Evolutionary conservation across 179 eudicot genomes (phyloP), one percentile per base, ranked within the genome.

Genomic region (Silene vulgaris): DNA sequence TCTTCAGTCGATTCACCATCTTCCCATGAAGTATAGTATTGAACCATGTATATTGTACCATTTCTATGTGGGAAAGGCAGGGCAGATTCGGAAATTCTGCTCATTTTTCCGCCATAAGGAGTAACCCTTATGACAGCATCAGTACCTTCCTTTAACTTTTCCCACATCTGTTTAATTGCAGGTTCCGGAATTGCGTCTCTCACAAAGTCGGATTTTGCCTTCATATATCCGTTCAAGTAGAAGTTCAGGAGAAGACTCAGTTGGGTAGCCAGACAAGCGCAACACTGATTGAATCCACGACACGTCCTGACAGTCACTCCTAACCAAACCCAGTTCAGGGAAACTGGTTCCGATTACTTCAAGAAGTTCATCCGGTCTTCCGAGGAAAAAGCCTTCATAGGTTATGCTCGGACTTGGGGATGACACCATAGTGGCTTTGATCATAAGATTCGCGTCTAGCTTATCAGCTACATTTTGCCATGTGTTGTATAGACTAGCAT

Each of bases 1-100:
- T 69, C 73, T 45, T 40, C 73, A 20, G 13, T 45, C 2, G 52
- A 45, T 11, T 45, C 52, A 5, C 74, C 56, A 23, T 62, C 81
- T 0, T 73, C 62, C 88, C 88, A 86, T 57, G 73, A 71, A 21
- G 76, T 74, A 61, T 77, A 26, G 70, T 86, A 86, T 29, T 86
- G 85, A 23, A 83, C 68, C 72, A 81, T 83, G 74, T 68, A 86
- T 68, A 83, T 61, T 35, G 65, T 79, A 37, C 88, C 86, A 3
- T 61, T 72, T 40, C 86, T 71, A 30, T 86, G 86, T 0, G 88
- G 88, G 30, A 85, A 87, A 1, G 88, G 85, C 2, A 43, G 76
- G 43, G 74, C 83, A 11, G 65, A 67, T 35, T 80, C 87, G 0
- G 88, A 57, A 37, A 82, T 84, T 65, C 28, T 17, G 13, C 73